Evolutionary conservation across 2,329 filamentous ascomycete genomes (phyloP), one percentile per base, ranked within the genome.

Genomic region (Aspergillus clavatus): DNA sequence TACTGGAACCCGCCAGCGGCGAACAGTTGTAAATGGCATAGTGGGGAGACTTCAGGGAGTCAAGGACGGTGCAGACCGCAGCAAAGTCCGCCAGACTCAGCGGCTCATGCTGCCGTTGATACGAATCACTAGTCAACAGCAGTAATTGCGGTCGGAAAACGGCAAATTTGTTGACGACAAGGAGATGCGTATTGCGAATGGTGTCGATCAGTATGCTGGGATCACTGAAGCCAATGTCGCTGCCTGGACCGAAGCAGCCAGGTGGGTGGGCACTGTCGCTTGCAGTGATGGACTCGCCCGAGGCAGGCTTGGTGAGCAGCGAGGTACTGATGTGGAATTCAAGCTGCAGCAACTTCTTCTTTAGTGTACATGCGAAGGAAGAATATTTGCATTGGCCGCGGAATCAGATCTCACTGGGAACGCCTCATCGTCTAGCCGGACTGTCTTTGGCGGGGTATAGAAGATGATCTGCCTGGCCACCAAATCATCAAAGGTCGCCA

Each of bases 131-230:
- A 1, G 75, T 76, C 43, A 78, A 57, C 12, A 77, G 61, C 11
- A 78, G 60, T 3, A 73, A 59, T 50, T 77, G 75, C 3, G 75
- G 74, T 7, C 70, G 55, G 46, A 72, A 73, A 11, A 72, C 70
- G 45, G 69, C 71, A 51, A 75, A 78, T 43, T 74, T 71, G 57
- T 79, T 79, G 46, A 73, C 57, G 1, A 69, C 62, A 6, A 79
- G 60, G 14, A 72, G 56, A 45, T 79, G 75, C 0, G 72, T 71
- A 8, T 18, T 43, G 14, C 68, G 70, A 11, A 76, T 51, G 11
- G 59, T 55, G 0, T 58, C 57, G 10, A 78, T 54, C 12, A 72
- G 67, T 35, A 72, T 67, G n/a, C 69, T 69, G 0, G 64, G 56
- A 37, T 72, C 64, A 36, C 64, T 64, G 43, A 71, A 71, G 46